Percentiles rank a stretch among this genome's conserved stretches.
Conservation (phyloP, 129 eudicot species). For the Tagetes patula region DNA sequence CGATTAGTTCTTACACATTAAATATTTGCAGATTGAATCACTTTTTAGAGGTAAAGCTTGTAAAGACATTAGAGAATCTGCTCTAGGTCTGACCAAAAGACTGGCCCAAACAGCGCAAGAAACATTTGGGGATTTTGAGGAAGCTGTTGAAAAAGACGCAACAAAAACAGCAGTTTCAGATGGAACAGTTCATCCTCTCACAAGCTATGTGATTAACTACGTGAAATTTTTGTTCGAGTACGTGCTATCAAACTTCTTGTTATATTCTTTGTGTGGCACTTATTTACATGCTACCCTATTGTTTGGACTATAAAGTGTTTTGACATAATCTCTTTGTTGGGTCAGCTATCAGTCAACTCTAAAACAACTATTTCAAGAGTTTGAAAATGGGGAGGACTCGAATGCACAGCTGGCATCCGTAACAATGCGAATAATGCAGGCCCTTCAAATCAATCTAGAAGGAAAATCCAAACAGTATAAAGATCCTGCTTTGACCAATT, state of each 20-base stretch:
- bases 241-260: constrained; percentile 27
- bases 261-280: background rate
- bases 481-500: constrained; percentile 76
- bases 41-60: constrained; percentile 93
- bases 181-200: constrained; percentile 98
- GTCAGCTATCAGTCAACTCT: constrained; percentile 87
- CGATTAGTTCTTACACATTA: constrained; percentile 5
- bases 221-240: constrained; percentile 98
- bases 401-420: constrained; percentile 87
- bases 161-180: constrained; percentile 95
- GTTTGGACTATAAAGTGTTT: background rate
- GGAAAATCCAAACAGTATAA: constrained; percentile 96
- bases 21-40: constrained; percentile 62
- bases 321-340: constrained; percentile 6
- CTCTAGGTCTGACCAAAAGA: constrained; percentile 85
- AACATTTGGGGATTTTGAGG: constrained; percentile 96
- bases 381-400: constrained; percentile 70
- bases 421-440: constrained; percentile 98
- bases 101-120: constrained; percentile 98
- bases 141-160: constrained; percentile 98
- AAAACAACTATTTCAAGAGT: constrained; percentile 95
- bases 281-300: background rate
- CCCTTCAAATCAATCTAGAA: constrained; percentile 91
- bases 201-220: constrained; percentile 98
- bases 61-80: constrained; percentile 81